Base-by-base conservation (phyloP, 1,284 basidiomycete genomes). In the Mycena sp. region DNA sequence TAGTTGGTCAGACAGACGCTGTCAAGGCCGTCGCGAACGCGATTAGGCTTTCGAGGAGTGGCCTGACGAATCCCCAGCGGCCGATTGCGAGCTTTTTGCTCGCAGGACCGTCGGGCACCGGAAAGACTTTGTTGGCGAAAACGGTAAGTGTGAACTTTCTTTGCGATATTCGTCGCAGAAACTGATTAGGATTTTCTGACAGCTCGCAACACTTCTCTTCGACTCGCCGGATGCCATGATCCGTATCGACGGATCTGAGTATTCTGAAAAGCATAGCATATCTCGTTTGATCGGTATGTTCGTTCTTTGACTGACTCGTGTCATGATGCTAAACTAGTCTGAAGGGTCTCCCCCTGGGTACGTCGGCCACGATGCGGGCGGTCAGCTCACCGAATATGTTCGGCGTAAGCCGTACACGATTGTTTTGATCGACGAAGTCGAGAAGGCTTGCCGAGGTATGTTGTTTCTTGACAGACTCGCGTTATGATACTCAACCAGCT, bases 51-150 rank as follows among this genome's bases (percentile, higher is more conserved):
- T 96, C 94, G 23, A 86, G 96, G 52, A 96, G 94, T 66, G 96
- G 97, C 9, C 81, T 99, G 21, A 87, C 93, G 60, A 91, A 94
- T 69, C 85, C 91, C 17, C 86, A 90, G 55, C 81, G 95, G 45
- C 97, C 96, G 3, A 91, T 98, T 51, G 96, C 96, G 0, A 95
- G 92, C 70, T 98, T 98, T 84, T 78, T 99, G 58, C 92, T 98
- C 86, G 89, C 94, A 7, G 96, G 92, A 28, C 93, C 94, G n/a
- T 96, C 94, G 0, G 96, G 94, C 38, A 94, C 92, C 4, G 93
- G 92, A 44, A 93, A 94, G 81, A 96, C 94, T 0, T 83, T 97
- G 69, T 83, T 98, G 61, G 91, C 90, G 62, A 98, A 98, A 81
- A 93, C 94, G n/a, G 91, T 91, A 75, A 81, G 88, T 78, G 11